Evolutionary conservation across 345 rosid genomes (phyloP).

Genomic region (Ailanthus altissimus): DNA sequence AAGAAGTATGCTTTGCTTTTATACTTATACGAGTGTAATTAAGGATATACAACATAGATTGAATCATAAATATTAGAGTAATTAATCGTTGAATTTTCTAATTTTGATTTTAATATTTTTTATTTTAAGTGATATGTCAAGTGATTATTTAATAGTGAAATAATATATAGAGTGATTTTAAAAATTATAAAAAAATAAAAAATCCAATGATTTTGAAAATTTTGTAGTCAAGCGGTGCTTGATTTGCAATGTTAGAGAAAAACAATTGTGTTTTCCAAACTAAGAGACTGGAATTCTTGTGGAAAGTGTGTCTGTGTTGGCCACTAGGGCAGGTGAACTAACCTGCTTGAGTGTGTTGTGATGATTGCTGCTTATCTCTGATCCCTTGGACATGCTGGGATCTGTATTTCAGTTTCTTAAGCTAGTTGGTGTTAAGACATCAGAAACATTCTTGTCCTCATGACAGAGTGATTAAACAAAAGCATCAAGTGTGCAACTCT

Average conservation of each 20-base stretch:
- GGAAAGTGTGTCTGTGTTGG: not conserved
- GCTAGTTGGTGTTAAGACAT: not conserved
- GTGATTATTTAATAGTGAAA: too few relatives aligned
- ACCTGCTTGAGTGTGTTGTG: not conserved
- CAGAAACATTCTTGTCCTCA: not conserved
- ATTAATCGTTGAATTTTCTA: too few relatives aligned
- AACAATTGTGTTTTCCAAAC: not conserved
- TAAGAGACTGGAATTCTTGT: not conserved
- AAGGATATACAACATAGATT: too few relatives aligned
- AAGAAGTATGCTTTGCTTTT: too few relatives aligned
- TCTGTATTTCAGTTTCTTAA: not conserved
- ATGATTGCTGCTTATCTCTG: not conserved
- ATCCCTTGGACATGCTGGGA: not conserved
- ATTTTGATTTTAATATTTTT: too few relatives aligned
- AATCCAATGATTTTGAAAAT: too few relatives aligned
- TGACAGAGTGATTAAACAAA: not conserved
- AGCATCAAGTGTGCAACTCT: not conserved
- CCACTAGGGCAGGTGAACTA: not conserved
- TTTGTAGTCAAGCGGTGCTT: not conserved
- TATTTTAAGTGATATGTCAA: too few relatives aligned
- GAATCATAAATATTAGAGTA: too few relatives aligned
- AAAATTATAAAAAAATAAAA: too few relatives aligned
- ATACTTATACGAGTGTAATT: too few relatives aligned
- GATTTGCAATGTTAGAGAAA: not conserved
- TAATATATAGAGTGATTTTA: too few relatives aligned